phyloP scores from a whole-genome alignment of 2,329 filamentous ascomycete genomes.

The Monilinia fructigena region DNA sequence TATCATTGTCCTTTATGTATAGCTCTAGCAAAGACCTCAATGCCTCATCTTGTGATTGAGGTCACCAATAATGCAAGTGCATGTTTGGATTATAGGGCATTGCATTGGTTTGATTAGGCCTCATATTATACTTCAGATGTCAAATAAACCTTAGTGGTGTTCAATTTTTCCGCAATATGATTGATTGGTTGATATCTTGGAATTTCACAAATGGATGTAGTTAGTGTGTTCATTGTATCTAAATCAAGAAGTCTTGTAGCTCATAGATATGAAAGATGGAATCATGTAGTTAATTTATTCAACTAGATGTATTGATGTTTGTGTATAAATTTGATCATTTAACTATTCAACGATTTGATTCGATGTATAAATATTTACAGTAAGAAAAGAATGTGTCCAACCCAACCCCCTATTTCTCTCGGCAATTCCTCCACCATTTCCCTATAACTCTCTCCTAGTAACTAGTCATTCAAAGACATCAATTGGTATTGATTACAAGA shows the following conservation, averaged over 20 bases:
- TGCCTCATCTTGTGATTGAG: neutral
- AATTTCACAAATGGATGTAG: too few species aligned
- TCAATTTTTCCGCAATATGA: neutral
- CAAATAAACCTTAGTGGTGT: neutral
- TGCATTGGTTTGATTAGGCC: neutral
- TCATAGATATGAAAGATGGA: neutral
- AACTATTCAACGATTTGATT: too few species aligned
- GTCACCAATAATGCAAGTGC: neutral
- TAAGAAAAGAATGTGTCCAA: neutral
- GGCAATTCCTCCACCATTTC: too few species aligned
- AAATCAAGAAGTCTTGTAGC: neutral
- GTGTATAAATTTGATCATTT: neutral
- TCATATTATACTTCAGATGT: too few species aligned
- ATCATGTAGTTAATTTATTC: neutral
- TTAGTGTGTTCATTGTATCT: neutral
- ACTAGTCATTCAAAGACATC: neutral
- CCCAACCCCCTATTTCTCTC: neutral
- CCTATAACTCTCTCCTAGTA: too few species aligned
- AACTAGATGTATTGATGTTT: neutral
- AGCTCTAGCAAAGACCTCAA: neutral
- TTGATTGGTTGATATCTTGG: neutral
- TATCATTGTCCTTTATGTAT: neutral
- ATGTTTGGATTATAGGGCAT: neutral
- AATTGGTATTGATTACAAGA: slow-evolving; percentile 2
- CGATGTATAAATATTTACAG: too few species aligned